Evolutionary conservation across 371 early-diverging fungal species (phyloP), one percentile per base, ranked within the genome.

Genomic region (Blakeslea trispora): DNA sequence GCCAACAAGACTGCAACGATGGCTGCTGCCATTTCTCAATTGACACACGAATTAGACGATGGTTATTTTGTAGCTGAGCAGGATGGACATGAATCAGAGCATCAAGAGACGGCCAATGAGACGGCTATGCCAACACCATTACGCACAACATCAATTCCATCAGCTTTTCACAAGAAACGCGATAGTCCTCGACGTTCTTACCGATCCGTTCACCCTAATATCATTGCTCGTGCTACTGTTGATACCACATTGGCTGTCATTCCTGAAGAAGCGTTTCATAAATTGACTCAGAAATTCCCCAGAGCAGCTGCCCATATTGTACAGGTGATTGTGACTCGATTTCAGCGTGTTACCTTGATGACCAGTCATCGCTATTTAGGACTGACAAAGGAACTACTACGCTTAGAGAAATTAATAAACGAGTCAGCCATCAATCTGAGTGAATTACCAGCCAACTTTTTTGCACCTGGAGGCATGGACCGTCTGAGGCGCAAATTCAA

Each of bases 201-300:
- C 39, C 68, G 67, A 13, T 75, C 80, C 22, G 81, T 82, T 32
- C 85, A 84, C 58, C 89, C 90, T 17, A 84, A 89, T 42, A 89
- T 96, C 34, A 72, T 92, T 39, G 92, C 93, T 5, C 81, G 92
- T 15, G 97, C 99, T 5, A 84, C 89, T 5, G 82, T 82, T 1
- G 93, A 94, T 64, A 91, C 94, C 1, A 97, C 97, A 1, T 78
- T 98, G 44, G 94, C 93, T 15, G 93, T 97, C 23, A 93, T 98
- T 47, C 99, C 99, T 3, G 95, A 89, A 40, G 89, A 91, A 57
- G 96, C 97, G 0, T 98, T 98, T 62, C 87, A 86, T 51, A 82
- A 89, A 34, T 71, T 98, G 34, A 87, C 90, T 1, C 87, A 88
- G 64, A 93, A 93, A 61, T 95, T 92, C 69, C 97, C 98, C 9